Conservation (phyloP, 352 stramenopile genomes). For the Phytopythium aichiense region DNA sequence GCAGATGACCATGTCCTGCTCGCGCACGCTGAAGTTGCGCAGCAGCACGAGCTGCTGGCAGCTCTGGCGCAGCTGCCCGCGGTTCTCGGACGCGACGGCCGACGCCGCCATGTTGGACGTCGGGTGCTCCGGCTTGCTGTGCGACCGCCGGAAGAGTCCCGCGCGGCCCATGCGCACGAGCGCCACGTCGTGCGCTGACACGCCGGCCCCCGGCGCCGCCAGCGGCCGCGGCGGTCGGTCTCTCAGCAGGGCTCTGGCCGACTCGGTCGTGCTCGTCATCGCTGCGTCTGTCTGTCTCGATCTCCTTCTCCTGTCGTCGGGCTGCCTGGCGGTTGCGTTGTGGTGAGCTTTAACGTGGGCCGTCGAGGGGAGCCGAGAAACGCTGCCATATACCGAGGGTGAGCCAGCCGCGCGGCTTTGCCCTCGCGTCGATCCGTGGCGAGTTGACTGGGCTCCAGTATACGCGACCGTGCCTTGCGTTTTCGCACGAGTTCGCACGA, state of each 20-base stretch:
- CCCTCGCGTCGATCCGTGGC: not conserved
- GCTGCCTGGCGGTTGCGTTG: not conserved
- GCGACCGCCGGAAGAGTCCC: slow-evolving; percentile 39
- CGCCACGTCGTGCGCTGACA: slow-evolving; percentile 24
- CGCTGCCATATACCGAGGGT: not conserved
- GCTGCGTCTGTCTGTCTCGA: not conserved
- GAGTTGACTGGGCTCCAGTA: too few species aligned
- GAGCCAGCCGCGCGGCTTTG: not conserved
- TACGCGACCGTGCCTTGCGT: too few species aligned
- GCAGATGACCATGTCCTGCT: slow-evolving; percentile 67
- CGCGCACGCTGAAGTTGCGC: slow-evolving; percentile 58
- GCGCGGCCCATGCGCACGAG: slow-evolving; percentile 21
- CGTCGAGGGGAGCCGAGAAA: not conserved
- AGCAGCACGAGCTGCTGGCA: slow-evolving; percentile 53
- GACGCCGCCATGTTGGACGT: slow-evolving; percentile 51
- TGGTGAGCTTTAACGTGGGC: not conserved
- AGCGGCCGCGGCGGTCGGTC: not conserved
- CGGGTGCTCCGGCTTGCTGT: slow-evolving; percentile 53
- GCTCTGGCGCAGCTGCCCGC: slow-evolving; percentile 24
- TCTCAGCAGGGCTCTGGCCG: not conserved
- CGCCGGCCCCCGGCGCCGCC: not conserved
- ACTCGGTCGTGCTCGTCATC: not conserved
- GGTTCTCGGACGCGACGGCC: slow-evolving; percentile 42
- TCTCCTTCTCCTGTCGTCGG: not conserved
- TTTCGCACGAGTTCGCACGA: slow-evolving; percentile 3